These are phyloP conservation scores for Cladobotryum mycophilum DNA, from an alignment of 2,329 filamentous ascomycete species.

Conservation along the genomic window DNA sequence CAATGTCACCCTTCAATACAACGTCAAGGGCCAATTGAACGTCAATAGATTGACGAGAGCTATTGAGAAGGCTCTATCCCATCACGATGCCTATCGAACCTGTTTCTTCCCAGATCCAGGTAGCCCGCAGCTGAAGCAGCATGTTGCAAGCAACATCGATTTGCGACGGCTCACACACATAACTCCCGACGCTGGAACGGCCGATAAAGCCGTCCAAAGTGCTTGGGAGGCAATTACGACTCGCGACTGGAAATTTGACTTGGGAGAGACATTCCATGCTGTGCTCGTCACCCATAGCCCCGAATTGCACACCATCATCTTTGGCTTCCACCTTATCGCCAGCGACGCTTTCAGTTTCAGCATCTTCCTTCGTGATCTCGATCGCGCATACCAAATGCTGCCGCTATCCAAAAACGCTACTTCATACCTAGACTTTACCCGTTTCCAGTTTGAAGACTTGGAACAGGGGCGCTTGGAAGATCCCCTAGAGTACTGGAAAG, in stretches of 20 bases:
- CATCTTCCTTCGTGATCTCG: too few species aligned
- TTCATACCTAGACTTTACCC: too few species aligned
- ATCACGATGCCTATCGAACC: background rate
- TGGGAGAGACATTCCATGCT: constrained; percentile 19
- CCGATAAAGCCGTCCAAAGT: background rate
- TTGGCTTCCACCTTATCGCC: too few species aligned
- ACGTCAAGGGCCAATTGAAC: background rate
- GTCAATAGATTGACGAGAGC: background rate
- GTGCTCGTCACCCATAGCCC: too few species aligned
- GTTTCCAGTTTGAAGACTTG: too few species aligned
- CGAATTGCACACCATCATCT: too few species aligned
- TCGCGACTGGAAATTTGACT: constrained; percentile 31
- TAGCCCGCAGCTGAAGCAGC: background rate
- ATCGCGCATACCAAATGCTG: too few species aligned
- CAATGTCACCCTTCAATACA: constrained; percentile 1
- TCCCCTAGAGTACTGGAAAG: too few species aligned
- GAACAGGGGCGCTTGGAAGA: too few species aligned
- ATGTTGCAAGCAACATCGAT: background rate
- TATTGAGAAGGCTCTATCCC: background rate
- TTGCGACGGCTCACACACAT: background rate
- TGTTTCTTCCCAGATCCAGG: constrained; percentile 1
- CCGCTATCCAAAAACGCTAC: too few species aligned
- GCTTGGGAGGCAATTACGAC: background rate
- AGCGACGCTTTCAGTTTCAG: too few species aligned
- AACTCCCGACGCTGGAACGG: background rate